Conservation (phyloP, 306 rosid species). For the Oemleria cerasiformis region DNA sequence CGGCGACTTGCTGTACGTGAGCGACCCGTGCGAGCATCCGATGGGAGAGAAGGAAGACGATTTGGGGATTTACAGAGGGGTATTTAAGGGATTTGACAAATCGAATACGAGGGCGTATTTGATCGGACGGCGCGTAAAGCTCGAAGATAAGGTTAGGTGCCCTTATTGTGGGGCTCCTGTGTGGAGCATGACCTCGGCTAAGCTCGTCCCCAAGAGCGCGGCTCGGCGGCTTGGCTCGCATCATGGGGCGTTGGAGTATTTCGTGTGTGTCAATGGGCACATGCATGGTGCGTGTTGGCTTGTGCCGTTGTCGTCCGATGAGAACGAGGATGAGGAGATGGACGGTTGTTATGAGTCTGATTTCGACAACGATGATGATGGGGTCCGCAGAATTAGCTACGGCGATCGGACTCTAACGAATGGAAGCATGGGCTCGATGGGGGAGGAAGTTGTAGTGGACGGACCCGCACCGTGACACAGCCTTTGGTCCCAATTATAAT, state of each 20-base stretch:
- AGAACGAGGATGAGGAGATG: not conserved
- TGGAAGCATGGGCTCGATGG: slow-evolving; percentile 25
- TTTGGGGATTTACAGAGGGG: slow-evolving; percentile 58
- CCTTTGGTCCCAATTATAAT: not conserved
- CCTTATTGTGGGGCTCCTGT: slow-evolving; percentile 57
- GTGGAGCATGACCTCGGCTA: slow-evolving; percentile 64
- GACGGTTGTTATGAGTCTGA: slow-evolving; percentile 3
- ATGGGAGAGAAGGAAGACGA: slow-evolving; percentile 40
- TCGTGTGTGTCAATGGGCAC: slow-evolving; percentile 63
- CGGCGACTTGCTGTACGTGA: slow-evolving; percentile 49
- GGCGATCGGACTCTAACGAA: slow-evolving; percentile 21
- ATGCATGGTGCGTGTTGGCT: slow-evolving; percentile 61
- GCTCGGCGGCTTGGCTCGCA: slow-evolving; percentile 63
- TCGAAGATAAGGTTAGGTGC: slow-evolving; percentile 43
- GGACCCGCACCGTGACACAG: not conserved
- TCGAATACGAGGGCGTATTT: slow-evolving; percentile 50
- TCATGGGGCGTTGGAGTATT: slow-evolving; percentile 51
- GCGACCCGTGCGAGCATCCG: slow-evolving; percentile 68
- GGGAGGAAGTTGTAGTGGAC: slow-evolving; percentile 15
- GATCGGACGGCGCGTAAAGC: slow-evolving; percentile 37
- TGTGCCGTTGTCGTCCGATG: slow-evolving; percentile 51
- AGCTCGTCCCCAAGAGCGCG: slow-evolving; percentile 58
- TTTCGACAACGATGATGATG: not conserved
- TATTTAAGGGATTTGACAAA: slow-evolving; percentile 46
- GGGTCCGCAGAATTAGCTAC: slow-evolving; percentile 6